phyloP scores from a whole-genome alignment of 768 basidiomycete genomes.

The Phlegmacium glaucopus region DNA sequence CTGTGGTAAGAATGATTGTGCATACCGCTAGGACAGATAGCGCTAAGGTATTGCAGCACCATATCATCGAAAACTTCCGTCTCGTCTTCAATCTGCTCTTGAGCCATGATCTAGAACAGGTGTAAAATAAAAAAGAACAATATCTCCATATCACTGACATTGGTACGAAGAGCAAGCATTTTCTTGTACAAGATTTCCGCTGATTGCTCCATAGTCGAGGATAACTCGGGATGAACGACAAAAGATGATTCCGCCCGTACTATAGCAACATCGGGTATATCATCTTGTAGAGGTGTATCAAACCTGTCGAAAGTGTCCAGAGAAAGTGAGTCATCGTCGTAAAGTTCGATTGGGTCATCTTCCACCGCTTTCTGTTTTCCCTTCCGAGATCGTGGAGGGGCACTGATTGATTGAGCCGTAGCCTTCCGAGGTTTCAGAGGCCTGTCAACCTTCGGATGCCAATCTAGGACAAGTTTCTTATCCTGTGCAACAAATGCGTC shows the following conservation, averaged over 20 bases:
- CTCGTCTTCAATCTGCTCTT: slow-evolving; percentile 19
- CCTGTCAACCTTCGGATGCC: slow-evolving; percentile 29
- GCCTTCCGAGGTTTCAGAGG: slow-evolving; percentile 17
- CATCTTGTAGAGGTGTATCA: slow-evolving; percentile 3
- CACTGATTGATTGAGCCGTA: slow-evolving; percentile 15
- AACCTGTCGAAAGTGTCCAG: slow-evolving; percentile 16
- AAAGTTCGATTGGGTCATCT: slow-evolving; percentile 33
- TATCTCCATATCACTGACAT: slow-evolving; percentile 13
- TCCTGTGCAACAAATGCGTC: slow-evolving; percentile 22
- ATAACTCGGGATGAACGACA: neutral
- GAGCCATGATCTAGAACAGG: slow-evolving; percentile 24
- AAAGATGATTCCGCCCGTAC: neutral
- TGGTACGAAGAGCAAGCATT: slow-evolving; percentile 22
- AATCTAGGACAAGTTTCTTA: slow-evolving; percentile 24
- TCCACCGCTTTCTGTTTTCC: slow-evolving; percentile 25
- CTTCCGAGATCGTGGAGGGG: slow-evolving; percentile 19
- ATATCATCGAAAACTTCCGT: slow-evolving; percentile 34
- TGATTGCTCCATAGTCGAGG: slow-evolving; percentile 13
- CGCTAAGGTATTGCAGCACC: slow-evolving; percentile 33
- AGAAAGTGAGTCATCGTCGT: slow-evolving; percentile 17
- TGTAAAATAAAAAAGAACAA: neutral
- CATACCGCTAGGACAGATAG: slow-evolving; percentile 39
- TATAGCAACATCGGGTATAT: neutral
- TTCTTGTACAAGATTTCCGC: slow-evolving; percentile 20
- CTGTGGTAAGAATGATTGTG: neutral